A percentile compares a stretch with the other conserved stretches of the same genome.
Evolutionary conservation across 1,284 basidiomycete genomes (phyloP).

Genomic region (Austroboletus novae-zelandiae): DNA sequence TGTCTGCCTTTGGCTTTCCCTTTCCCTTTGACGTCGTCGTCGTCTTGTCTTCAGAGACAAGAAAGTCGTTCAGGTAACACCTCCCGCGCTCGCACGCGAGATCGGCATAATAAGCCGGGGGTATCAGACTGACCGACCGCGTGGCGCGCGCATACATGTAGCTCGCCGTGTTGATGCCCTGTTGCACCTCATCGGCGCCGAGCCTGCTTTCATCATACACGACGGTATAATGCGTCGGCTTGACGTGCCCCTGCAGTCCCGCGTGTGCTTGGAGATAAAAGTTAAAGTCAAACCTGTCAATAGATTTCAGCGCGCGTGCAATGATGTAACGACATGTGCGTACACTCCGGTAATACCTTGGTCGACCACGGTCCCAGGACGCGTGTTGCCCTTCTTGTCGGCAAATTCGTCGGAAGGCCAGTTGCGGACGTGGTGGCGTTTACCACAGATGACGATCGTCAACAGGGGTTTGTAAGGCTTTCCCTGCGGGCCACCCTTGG

Average conservation of each 20-base stretch:
- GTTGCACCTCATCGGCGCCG: slow-evolving; percentile 63
- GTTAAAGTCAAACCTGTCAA: slow-evolving; percentile 61
- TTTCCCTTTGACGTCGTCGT: slow-evolving; percentile 28
- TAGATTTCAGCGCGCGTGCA: background rate
- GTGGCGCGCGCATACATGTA: slow-evolving; percentile 76
- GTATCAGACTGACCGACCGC: slow-evolving; percentile 72
- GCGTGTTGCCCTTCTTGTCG: slow-evolving; percentile 67
- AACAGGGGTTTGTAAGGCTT: slow-evolving; percentile 57
- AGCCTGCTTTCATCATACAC: slow-evolving; percentile 70
- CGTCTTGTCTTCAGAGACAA: slow-evolving; percentile 49
- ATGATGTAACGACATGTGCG: slow-evolving; percentile 13
- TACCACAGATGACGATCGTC: slow-evolving; percentile 76
- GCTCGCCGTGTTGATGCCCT: slow-evolving; percentile 60
- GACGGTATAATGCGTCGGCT: slow-evolving; percentile 71
- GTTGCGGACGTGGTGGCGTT: slow-evolving; percentile 73
- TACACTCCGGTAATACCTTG: slow-evolving; percentile 68
- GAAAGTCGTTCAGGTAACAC: slow-evolving; percentile 65
- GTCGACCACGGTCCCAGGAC: slow-evolving; percentile 73
- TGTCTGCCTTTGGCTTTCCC: slow-evolving; percentile 27
- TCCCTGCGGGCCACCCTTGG: slow-evolving; percentile 24
- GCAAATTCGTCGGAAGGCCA: slow-evolving; percentile 51
- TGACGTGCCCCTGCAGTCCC: slow-evolving; percentile 37
- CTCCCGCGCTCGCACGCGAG: slow-evolving; percentile 73
- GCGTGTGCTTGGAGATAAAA: slow-evolving; percentile 78
- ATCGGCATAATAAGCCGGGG: slow-evolving; percentile 75